phyloP scores from a whole-genome alignment of 129 eudicot species.

The Chrysanthemum lavandulifolium region DNA sequence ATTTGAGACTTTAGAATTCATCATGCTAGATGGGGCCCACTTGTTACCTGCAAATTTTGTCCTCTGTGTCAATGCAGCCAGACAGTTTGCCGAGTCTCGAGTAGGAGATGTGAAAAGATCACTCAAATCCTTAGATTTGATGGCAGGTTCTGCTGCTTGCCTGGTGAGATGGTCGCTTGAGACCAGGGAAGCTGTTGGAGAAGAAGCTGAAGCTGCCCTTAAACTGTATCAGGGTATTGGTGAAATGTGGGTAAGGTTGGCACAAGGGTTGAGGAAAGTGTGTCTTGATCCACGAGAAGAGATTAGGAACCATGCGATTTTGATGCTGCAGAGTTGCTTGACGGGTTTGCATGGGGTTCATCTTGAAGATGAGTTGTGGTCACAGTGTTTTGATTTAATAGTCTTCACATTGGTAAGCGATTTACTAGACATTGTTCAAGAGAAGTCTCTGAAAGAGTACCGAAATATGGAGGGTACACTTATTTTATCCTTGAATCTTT shows the following conservation, averaged over 20 bases:
- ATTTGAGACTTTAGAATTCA: conserved; percentile 57
- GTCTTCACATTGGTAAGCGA: conserved; percentile 56
- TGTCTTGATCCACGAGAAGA: conserved; percentile 71
- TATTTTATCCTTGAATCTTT: conserved; percentile 47
- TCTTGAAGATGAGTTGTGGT: conserved; percentile 50
- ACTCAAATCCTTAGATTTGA: conserved; percentile 53
- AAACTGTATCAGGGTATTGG: conserved; percentile 63
- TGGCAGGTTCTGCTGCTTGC: conserved; percentile 61
- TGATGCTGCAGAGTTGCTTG: conserved; percentile 54
- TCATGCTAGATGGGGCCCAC: conserved; percentile 71
- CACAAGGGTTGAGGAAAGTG: conserved; percentile 51
- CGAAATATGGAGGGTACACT: conserved; percentile 65
- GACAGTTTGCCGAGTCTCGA: conserved; percentile 77
- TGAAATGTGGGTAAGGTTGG: conserved; percentile 77
- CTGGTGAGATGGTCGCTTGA: conserved; percentile 51
- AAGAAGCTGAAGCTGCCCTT: conserved; percentile 40
- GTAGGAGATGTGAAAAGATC: conserved; percentile 54
- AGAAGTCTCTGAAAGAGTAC: conserved; percentile 50
- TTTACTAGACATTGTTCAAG: conserved; percentile 54
- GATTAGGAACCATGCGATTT: conserved; percentile 58
- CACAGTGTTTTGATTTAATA: conserved; percentile 62
- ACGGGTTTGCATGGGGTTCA: conserved; percentile 47
- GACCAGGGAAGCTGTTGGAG: conserved; percentile 48
- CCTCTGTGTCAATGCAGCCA: conserved; percentile 56
- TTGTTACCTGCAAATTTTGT: conserved; percentile 62